These are phyloP conservation scores for Chalara sp. DNA, from an alignment of 2,329 filamentous ascomycete species.

Conservation along the genomic window DNA sequence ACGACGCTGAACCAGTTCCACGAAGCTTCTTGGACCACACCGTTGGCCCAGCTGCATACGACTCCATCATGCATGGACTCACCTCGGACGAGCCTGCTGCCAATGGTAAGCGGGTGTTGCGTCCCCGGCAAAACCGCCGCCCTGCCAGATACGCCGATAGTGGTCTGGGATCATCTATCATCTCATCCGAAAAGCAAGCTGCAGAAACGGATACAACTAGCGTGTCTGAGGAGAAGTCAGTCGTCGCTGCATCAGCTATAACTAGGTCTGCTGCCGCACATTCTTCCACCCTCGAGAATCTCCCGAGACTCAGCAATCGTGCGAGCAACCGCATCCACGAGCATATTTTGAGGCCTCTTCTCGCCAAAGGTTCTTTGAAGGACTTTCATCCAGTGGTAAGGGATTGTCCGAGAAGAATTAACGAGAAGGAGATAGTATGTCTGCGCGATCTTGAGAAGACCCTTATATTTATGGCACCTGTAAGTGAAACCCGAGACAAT, in stretches of 20 bases:
- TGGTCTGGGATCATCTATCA: constrained; percentile 78
- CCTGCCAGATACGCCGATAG: constrained; percentile 70
- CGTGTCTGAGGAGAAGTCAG: constrained; percentile 30
- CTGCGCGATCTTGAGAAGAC: constrained; percentile 93
- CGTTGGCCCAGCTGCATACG: constrained; percentile 36
- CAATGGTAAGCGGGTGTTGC: constrained; percentile 44
- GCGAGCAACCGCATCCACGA: constrained; percentile 75
- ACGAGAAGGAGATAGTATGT: constrained; percentile 79
- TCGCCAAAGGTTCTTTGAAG: constrained; percentile 65
- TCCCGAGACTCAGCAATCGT: constrained; percentile 57
- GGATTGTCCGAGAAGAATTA: constrained; percentile 72
- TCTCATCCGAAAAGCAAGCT: constrained; percentile 48
- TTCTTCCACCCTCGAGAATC: constrained; percentile 39
- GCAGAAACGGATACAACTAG: constrained; percentile 29
- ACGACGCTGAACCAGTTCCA: constrained; percentile 54
- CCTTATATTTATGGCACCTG: constrained; percentile 81
- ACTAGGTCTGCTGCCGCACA: constrained; percentile 50
- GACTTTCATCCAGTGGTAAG: constrained; percentile 75
- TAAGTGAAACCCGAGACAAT: constrained; percentile 62
- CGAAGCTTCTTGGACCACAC: constrained; percentile 51
- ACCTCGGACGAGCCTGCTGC: constrained; percentile 36
- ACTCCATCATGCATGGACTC: constrained; percentile 27
- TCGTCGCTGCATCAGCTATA: constrained; percentile 47
- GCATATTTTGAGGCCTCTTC: constrained; percentile 70
- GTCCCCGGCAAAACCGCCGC: constrained; percentile 46